Conservation (phyloP, 1,284 basidiomycete species). For the Leucoagaricus sp. region DNA sequence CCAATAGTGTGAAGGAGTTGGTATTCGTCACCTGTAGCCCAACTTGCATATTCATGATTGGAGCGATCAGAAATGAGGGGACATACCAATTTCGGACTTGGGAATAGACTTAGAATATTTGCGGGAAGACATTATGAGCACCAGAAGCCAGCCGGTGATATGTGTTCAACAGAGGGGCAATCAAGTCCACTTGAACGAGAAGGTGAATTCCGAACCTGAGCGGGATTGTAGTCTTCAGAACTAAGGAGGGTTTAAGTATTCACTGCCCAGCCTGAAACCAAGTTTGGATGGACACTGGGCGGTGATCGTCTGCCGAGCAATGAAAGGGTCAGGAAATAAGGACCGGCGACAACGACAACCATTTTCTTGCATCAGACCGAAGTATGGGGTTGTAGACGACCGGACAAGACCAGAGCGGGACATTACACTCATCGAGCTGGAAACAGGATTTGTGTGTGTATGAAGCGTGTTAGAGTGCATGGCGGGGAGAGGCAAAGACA, state of each 20-base stretch:
- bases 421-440: background rate
- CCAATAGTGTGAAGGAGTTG: conserved; percentile 86
- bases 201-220: conserved; percentile 29
- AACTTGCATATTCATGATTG: background rate
- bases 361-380: conserved; percentile 9
- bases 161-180: conserved; percentile 20
- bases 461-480: conserved; percentile 5
- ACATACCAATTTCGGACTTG: conserved; percentile 67
- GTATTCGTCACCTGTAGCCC: conserved; percentile 67
- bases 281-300: background rate
- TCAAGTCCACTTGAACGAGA: conserved; percentile 14
- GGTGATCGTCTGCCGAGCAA: background rate
- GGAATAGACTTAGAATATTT: conserved; percentile 55
- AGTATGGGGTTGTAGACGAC: background rate
- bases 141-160: conserved; percentile 43
- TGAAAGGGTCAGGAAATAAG: background rate
- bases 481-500: background rate
- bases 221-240: conserved; percentile 24
- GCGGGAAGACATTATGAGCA: conserved; percentile 47
- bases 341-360: background rate
- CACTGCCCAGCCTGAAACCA: background rate
- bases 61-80: too few relatives aligned
- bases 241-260: conserved; percentile 1
- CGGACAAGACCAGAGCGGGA: background rate
- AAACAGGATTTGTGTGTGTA: background rate